Percentiles rank a stretch among this genome's conserved stretches.
phyloP scores from a whole-genome alignment of 2,329 filamentous ascomycete genomes.

The Exophiala sp. region DNA sequence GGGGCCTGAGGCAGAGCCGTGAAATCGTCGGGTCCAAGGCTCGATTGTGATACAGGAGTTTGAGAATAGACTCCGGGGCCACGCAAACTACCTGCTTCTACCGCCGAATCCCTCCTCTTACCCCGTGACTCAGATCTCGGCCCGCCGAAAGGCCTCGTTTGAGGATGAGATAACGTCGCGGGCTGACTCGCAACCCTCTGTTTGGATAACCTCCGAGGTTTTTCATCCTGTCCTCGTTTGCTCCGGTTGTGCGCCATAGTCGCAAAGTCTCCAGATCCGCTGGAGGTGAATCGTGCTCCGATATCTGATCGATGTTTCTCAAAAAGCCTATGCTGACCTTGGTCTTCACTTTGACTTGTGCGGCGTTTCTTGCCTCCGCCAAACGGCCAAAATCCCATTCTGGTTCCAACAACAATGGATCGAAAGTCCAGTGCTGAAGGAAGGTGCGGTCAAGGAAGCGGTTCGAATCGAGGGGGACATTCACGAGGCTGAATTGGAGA shows the following conservation, averaged over 20 bases:
- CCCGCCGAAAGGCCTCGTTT: constrained; percentile 10
- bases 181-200: constrained; percentile 18
- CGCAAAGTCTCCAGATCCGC: constrained; percentile 11
- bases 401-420: constrained; percentile 17
- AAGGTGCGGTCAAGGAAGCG: constrained; percentile 15
- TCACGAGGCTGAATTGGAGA: constrained; percentile 20
- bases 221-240: constrained; percentile 13
- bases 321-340: constrained; percentile 12
- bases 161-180: constrained; percentile 10
- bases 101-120: constrained; percentile 8
- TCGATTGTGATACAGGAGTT: constrained; percentile 34
- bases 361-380: constrained; percentile 27
- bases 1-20: constrained; percentile 44
- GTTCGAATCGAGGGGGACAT: constrained; percentile 11
- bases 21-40: constrained; percentile 37
- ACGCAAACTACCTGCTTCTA: constrained; percentile 1
- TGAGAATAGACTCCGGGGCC: constrained; percentile 26
- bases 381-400: constrained; percentile 30
- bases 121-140: constrained; percentile 6
- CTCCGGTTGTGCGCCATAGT: constrained; percentile 16
- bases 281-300: background rate
- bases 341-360: constrained; percentile 12
- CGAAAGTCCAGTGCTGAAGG: background rate
- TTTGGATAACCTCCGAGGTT: constrained; percentile 22
- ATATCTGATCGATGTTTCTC: constrained; percentile 15